Percentiles rank a stretch among this genome's conserved stretches.
phyloP scores from a whole-genome alignment of 2,329 filamentous ascomycete genomes.

The Fragosphaeria purpurea region DNA sequence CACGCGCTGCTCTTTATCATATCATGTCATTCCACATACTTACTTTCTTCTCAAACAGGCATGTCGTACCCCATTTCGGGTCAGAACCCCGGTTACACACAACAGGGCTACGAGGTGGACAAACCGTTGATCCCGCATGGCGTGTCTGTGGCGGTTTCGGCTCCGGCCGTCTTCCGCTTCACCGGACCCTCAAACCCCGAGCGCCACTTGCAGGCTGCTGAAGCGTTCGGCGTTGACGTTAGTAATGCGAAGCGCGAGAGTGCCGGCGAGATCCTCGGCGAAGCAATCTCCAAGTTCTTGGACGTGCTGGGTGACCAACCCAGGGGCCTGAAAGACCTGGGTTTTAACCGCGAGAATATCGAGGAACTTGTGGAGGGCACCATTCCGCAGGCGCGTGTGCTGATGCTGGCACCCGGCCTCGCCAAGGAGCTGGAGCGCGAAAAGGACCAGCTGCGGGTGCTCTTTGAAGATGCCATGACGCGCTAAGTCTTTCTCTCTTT shows the following conservation, averaged over 20 bases:
- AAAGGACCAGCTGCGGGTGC: constrained; percentile 56
- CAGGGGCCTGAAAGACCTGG: constrained; percentile 69
- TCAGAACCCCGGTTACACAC: constrained; percentile 85
- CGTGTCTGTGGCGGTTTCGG: constrained; percentile 60
- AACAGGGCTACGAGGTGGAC: constrained; percentile 72
- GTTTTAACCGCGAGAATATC: constrained; percentile 66
- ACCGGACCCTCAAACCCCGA: constrained; percentile 64
- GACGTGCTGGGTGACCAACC: constrained; percentile 83
- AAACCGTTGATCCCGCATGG: constrained; percentile 86
- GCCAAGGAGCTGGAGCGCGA: constrained; percentile 59
- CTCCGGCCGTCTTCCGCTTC: constrained; percentile 42
- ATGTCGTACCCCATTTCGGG: constrained; percentile 98
- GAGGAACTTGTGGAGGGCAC: constrained; percentile 87
- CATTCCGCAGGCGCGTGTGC: constrained; percentile 78
- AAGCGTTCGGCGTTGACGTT: constrained; percentile 50
- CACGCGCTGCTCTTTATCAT: constrained; percentile 34
- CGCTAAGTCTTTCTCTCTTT: neutral
- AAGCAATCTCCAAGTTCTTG: constrained; percentile 74
- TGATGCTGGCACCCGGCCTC: constrained; percentile 83
- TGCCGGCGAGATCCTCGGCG: constrained; percentile 77
- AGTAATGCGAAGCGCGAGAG: constrained; percentile 79
- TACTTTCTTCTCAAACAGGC: constrained; percentile 33
- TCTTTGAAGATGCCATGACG: constrained; percentile 55
- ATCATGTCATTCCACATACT: neutral
- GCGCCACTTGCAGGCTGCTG: constrained; percentile 60